Base-by-base conservation (phyloP, 805 yeast species). In the Ogataea nitratoaversa region DNA sequence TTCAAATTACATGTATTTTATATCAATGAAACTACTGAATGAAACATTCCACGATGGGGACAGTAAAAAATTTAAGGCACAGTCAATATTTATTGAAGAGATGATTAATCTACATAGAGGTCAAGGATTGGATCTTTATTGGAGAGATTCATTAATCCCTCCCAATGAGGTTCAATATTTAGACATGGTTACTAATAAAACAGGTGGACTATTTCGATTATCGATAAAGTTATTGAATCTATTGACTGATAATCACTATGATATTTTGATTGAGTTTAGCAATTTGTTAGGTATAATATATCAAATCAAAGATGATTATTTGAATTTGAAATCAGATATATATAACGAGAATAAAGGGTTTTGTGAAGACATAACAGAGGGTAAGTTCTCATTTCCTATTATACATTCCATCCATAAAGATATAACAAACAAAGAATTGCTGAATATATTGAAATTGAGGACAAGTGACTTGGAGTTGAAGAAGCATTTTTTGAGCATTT, bases 341-440 rank as follows among this genome's bases (percentile, higher is more conserved):
- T 69, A 78, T 42, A 63, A 65, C n/a, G 64, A 70, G 35, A 79
- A 78, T 56, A 84, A 86, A 70, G 95, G 95, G 2, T 74, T 74
- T 47, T 78, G 87, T 38, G 96, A 90, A 52, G 98, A 90, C 56
- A 72, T 90, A 23, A 78, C 88, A 0, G 96, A 90, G 58, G 96
- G 96, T 0, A 90, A 89, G 60, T 76, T 84, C 44, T 86, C 95
- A 0, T 84, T 86, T 47, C 96, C 96, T 0, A 78, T 90, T 2
- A 73, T 90, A 14, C 93, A 87, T 59, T 72, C 81, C 4, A 60
- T 83, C 2, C 53, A 66, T 16, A 51, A 56, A 27, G 67, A 66
- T 35, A 44, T 52, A 2, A 46, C 52, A 1, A 67, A 69, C 37
- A 60, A 65, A 40, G 72, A 71, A 38, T 55, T 80, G 9, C 46